Evolutionary conservation across 2,329 filamentous ascomycete species (phyloP).

Genomic region (Pyricularia sp.): DNA sequence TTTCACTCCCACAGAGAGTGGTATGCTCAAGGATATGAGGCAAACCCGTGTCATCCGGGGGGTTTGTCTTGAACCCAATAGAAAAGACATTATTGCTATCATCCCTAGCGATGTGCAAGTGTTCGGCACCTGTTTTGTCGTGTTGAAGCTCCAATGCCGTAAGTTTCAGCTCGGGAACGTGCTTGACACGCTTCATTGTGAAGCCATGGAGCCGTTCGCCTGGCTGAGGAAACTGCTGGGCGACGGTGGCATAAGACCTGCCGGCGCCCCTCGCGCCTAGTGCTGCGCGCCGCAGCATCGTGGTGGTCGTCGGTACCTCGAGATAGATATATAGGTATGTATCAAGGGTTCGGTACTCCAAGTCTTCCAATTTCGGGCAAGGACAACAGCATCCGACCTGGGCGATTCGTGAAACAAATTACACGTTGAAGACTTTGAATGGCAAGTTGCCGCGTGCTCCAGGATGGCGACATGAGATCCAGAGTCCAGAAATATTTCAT

Average conservation of each 20-base stretch:
- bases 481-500: background rate
- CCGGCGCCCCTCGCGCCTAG: slow-evolving; percentile 27
- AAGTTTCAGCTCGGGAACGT: slow-evolving; percentile 88
- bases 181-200: slow-evolving; percentile 78
- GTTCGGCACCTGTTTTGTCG: slow-evolving; percentile 92
- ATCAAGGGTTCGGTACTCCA: background rate
- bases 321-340: background rate
- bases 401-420: background rate
- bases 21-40: slow-evolving; percentile 98
- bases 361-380: background rate
- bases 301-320: background rate
- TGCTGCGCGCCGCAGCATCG: slow-evolving; percentile 7
- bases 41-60: slow-evolving; percentile 89
- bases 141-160: slow-evolving; percentile 86
- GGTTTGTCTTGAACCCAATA: slow-evolving; percentile 98
- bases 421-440: background rate
- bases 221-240: slow-evolving; percentile 58
- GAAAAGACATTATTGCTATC: slow-evolving; percentile 99
- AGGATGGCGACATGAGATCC: background rate
- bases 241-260: slow-evolving; percentile 65
- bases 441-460: background rate
- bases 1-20: slow-evolving; percentile 88
- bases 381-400: background rate
- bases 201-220: slow-evolving; percentile 91
- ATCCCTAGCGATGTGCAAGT: slow-evolving; percentile 87